Evolutionary conservation across 2,329 filamentous ascomycete species (phyloP).

Genomic region (Paecilomyces variotii): DNA sequence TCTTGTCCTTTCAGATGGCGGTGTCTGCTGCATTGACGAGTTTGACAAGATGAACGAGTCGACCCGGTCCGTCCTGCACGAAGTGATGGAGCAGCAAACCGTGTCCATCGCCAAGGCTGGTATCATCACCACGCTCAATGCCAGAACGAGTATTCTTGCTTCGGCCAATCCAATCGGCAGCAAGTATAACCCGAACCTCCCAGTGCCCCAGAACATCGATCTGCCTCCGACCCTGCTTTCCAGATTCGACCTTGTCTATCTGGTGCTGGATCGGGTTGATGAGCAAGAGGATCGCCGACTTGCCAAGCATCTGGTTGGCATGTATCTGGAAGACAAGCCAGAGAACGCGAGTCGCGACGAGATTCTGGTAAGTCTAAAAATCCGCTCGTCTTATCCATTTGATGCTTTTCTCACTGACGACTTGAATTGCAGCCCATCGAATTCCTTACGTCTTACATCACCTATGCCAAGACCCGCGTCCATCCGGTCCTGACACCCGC

Average conservation of each 20-base stretch:
- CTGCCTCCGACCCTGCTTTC: conserved; percentile 90
- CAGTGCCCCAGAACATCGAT: conserved; percentile 96
- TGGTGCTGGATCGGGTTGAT: conserved; percentile 89
- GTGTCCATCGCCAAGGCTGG: conserved; percentile 71
- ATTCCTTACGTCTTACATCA: conserved; percentile 94
- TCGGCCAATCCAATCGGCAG: conserved; percentile 97
- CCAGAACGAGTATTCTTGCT: conserved; percentile 87
- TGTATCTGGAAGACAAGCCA: conserved; percentile 93
- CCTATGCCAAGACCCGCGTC: conserved; percentile 79
- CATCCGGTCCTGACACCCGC: conserved; percentile 74
- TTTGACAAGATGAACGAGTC: conserved; percentile 75
- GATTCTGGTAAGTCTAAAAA: conserved; percentile 58
- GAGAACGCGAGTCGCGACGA: conserved; percentile 72
- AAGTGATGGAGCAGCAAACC: conserved; percentile 76
- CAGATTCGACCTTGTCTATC: conserved; percentile 93
- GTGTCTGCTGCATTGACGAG: conserved; percentile 71
- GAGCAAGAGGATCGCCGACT: conserved; percentile 82
- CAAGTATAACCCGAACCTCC: conserved; percentile 92
- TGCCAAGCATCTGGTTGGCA: conserved; percentile 84
- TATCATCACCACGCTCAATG: conserved; percentile 84
- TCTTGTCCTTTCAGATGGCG: conserved; percentile 64
- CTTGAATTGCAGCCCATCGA: conserved; percentile 63
- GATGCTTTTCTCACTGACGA: conserved; percentile 16
- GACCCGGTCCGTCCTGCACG: conserved; percentile 65
- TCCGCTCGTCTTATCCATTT: background rate